Conservation (phyloP, 2,329 filamentous ascomycete genomes). For the Periconia digitata region DNA sequence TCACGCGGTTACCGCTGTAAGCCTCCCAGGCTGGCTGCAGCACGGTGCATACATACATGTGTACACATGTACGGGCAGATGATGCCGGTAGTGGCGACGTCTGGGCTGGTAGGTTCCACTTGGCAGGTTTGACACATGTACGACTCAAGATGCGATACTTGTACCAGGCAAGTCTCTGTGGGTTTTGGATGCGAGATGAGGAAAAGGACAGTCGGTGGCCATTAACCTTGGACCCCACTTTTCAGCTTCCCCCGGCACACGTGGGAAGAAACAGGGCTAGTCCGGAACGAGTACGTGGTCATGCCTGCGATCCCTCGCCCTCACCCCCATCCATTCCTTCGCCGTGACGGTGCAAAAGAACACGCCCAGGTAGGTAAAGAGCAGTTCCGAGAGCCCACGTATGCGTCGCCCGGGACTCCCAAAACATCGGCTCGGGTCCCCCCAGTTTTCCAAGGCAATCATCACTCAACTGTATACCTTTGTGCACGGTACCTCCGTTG, state of each 20-base stretch:
- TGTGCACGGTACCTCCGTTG: background rate
- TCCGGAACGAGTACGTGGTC: too few species aligned
- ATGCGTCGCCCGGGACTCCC: conserved; percentile 30
- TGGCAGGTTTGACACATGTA: background rate
- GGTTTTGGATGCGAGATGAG: too few species aligned
- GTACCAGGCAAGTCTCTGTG: too few species aligned
- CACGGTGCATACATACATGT: background rate
- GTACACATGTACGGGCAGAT: conserved; percentile 13
- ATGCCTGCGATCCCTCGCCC: too few species aligned
- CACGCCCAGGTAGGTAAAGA: too few species aligned
- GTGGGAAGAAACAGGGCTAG: too few species aligned
- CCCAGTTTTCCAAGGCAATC: conserved; percentile 5
- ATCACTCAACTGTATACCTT: too few species aligned
- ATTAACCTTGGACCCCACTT: too few species aligned
- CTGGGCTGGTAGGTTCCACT: background rate
- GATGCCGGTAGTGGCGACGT: background rate
- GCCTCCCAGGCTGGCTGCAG: background rate
- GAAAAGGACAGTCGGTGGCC: too few species aligned
- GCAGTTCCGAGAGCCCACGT: conserved; percentile 20
- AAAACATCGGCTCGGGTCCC: conserved; percentile 32
- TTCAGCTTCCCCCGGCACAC: too few species aligned
- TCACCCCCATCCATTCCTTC: too few species aligned
- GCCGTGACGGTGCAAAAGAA: too few species aligned
- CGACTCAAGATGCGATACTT: conserved; percentile 17
- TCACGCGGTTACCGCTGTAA: background rate